Base-by-base conservation (phyloP, 2,329 filamentous ascomycete species). In the Penicillium psychrosexuale region DNA sequence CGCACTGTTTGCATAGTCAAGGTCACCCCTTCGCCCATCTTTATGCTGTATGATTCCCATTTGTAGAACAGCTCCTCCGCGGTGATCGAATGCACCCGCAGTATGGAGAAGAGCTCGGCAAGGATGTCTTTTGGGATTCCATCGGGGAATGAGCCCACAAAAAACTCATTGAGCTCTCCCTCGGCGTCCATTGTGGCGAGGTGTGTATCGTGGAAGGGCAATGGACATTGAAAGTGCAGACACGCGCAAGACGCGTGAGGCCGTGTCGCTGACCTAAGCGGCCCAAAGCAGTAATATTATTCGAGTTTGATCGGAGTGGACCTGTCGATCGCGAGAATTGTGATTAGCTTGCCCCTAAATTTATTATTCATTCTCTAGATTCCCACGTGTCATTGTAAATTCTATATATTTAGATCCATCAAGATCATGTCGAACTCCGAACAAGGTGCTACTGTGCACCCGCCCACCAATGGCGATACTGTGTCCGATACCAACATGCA, bases 21-120 rank as follows among this genome's bases (percentile, higher is more conserved):
- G 56, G 81, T 86, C 58, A 86, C 86, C 54, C 91, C 88, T 53
- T 95, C 90, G 24, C 92, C 90, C 86, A 97, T 91, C 75, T 93
- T 96, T 71, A 99, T 88, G 73, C 89, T 92, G 80, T 97, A 97
- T 0, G 91, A 93, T 74, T 99, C 94, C 94, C 94, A 99, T 81
- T 97, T 97, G 84, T 91, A 97, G 75, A 91, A 97, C 27, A 97
- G 80, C 70, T 97, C 94, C 72, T 97, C 87, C 33, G 86, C 81
- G 15, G 86, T 84, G 57, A 97, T 82, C 45, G 85, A 85, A 75
- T 97, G 90, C 57, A 97, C 80, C 51, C 87, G 86, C 77, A 94
- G 83, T 70, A 96, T 95, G 55, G 91, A 95, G 69, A 88, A 83
- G 62, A 99, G 80, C 76, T 97, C 92, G 50, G 82, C 78, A 61